Base-by-base conservation (phyloP, 2,329 filamentous ascomycete species). In the Alternaria sp. region DNA sequence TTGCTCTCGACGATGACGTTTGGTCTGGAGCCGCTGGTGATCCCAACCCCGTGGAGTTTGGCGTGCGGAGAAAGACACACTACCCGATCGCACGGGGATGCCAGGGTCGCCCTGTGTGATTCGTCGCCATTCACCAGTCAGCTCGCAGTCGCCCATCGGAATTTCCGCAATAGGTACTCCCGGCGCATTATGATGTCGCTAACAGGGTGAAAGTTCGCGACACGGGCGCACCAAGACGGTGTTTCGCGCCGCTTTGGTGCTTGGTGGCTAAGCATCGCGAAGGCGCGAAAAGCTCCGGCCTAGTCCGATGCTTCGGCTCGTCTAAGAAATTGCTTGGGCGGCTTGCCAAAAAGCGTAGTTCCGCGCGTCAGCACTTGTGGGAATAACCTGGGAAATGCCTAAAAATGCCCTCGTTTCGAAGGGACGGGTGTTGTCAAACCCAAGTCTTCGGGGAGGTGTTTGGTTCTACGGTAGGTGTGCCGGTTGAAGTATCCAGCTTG, bases 11-110 rank as follows among this genome's bases (percentile, higher is more conserved):
- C 59, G 51, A 67, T 70, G 68, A 70, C 68, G 68, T 69, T 21
- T 47, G 59, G 36, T 57, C 57, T 65, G 36, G 58, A 67, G 68
- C 64, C 58, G 65, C 60, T 19, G 50, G 36, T 51, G 55, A 45
- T 67, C 54, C 9, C 50, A 49, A 43, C 66, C 68, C 60, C 62
- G 54, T 55, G 62, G 62, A 67, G 68, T 30, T 59, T 61, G 57
- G 64, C 62, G 66, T 69, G 68, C 66, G 66, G 68, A 66, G 60
- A 63, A 45, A 40, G 46, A 45, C 19, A 36, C 59, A 51, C 58
- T 58, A 61, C 47, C 50, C 57, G 56, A 52, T 46, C 44, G 28
- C 51, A 59, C 54, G 57, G 56, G 61, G 50, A 50, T n/a, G 15
- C 28, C 40, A 58, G 45, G 30, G 50, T 54, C 30, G 13, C n/a